Conservation (phyloP, 176 grass and related monocot genomes). For the Lolium perenne region DNA sequence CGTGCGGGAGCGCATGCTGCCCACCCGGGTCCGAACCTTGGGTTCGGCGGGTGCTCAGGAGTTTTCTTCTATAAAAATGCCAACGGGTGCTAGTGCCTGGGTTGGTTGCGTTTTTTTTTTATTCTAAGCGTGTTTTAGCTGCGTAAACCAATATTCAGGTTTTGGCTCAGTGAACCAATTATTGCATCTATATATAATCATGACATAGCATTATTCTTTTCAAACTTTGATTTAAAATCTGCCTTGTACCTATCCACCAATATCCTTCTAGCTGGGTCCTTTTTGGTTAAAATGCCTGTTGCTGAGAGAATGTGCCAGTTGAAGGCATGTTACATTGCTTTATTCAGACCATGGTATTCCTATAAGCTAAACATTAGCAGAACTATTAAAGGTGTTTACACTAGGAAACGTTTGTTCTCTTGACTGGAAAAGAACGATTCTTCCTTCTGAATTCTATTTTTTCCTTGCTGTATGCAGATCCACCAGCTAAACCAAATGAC, state of each 20-base stretch:
- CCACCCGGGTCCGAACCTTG: no score
- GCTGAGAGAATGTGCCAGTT: no score
- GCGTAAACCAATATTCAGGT: constrained; percentile 23
- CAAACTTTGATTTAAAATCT: background rate
- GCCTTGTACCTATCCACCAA: background rate
- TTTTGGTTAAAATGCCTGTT: constrained; percentile 4
- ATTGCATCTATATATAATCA: background rate
- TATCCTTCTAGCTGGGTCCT: background rate
- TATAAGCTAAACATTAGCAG: background rate
- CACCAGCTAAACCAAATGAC: constrained; percentile 22
- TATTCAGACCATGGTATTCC: constrained; percentile 4
- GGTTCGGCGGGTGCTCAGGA: no score
- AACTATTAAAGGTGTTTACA: background rate
- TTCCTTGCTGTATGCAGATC: constrained; percentile 45
- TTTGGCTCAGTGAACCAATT: constrained; percentile 4
- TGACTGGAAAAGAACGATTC: background rate
- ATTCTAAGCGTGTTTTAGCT: background rate
- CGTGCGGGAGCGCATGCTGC: no score
- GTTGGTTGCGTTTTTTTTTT: no score
- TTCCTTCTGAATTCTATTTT: constrained; percentile 35
- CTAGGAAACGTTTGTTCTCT: background rate
- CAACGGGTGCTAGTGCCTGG: no score
- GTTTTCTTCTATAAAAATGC: no score
- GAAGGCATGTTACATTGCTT: background rate
- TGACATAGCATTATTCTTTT: background rate